phyloP scores from a whole-genome alignment of 1,284 basidiomycete genomes.

The Ganoderma leucocontextum region DNA sequence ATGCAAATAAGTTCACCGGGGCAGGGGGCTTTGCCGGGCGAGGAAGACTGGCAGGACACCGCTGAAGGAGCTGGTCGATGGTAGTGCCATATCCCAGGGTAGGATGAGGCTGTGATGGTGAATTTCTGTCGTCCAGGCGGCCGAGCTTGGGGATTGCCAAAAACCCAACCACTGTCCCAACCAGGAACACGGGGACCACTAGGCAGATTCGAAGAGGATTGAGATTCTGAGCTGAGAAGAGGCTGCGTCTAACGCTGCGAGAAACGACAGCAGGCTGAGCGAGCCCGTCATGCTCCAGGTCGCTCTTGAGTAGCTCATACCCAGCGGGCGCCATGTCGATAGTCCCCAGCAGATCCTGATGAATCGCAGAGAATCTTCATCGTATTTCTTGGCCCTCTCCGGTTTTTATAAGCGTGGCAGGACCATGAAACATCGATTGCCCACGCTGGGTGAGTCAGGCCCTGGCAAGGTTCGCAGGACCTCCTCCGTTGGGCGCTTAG shows the following conservation, averaged over 20 bases:
- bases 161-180: conserved; percentile 5
- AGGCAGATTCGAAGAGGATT: conserved; percentile 29
- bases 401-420: conserved; percentile 13
- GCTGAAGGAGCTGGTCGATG: conserved; percentile 31
- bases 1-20: conserved; percentile 56
- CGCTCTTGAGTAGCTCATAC: conserved; percentile 30
- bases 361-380: background rate
- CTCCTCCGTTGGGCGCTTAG: conserved; percentile 18
- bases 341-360: background rate
- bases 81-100: conserved; percentile 4
- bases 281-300: conserved; percentile 25
- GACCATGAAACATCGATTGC: conserved; percentile 1
- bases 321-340: conserved; percentile 27
- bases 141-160: conserved; percentile 29
- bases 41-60: conserved; percentile 46
- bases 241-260: conserved; percentile 24
- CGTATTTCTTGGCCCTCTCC: background rate
- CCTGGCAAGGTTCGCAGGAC: background rate
- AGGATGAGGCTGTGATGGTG: conserved; percentile 18
- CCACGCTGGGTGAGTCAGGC: conserved; percentile 12
- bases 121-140: conserved; percentile 15
- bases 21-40: conserved; percentile 50
- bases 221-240: conserved; percentile 25
- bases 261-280: conserved; percentile 8
- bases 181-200: background rate